Evolutionary conservation across 148 eudicot species (phyloP).

Genomic region (Nepenthes gracilis): DNA sequence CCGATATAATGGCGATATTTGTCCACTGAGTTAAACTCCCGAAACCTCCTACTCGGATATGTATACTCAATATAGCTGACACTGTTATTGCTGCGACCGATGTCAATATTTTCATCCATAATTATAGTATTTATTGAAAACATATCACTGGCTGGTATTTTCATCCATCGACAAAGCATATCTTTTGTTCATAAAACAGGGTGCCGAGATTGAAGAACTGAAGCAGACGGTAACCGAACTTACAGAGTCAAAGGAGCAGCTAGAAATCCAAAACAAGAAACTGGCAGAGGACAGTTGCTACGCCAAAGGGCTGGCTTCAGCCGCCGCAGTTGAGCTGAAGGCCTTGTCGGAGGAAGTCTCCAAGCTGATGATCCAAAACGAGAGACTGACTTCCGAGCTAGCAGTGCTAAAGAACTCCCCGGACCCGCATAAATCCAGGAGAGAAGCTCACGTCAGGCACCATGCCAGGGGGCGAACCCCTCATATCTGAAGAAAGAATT

Average conservation of each 20-base stretch:
- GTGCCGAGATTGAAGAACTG: slow-evolving; percentile 53
- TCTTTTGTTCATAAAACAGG: slow-evolving; percentile 19
- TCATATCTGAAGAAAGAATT: slow-evolving; percentile 69
- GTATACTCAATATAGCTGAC: neutral
- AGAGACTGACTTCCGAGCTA: slow-evolving; percentile 61
- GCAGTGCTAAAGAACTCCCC: slow-evolving; percentile 51
- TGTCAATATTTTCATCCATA: too few species aligned
- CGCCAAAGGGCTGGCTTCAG: slow-evolving; percentile 97
- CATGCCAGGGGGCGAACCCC: slow-evolving; percentile 40
- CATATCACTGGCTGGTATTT: too few species aligned
- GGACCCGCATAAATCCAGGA: slow-evolving; percentile 48
- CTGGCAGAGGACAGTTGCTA: slow-evolving; percentile 92
- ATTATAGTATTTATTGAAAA: too few species aligned
- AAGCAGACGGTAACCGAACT: slow-evolving; percentile 44
- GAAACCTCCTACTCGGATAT: too few species aligned
- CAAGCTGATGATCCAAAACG: slow-evolving; percentile 90
- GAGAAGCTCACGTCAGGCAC: slow-evolving; percentile 39
- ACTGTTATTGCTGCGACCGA: neutral
- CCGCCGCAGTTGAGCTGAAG: slow-evolving; percentile 95
- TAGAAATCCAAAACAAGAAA: slow-evolving; percentile 72
- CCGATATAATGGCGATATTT: too few species aligned
- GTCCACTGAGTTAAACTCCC: too few species aligned
- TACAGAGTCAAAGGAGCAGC: slow-evolving; percentile 52
- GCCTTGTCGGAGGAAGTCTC: slow-evolving; percentile 94
- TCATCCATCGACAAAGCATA: too few species aligned